Percentiles rank a stretch among this genome's conserved stretches.
phyloP scores from a whole-genome alignment of 2,329 filamentous ascomycete genomes.

The Pseudocercospora fijiensis region DNA sequence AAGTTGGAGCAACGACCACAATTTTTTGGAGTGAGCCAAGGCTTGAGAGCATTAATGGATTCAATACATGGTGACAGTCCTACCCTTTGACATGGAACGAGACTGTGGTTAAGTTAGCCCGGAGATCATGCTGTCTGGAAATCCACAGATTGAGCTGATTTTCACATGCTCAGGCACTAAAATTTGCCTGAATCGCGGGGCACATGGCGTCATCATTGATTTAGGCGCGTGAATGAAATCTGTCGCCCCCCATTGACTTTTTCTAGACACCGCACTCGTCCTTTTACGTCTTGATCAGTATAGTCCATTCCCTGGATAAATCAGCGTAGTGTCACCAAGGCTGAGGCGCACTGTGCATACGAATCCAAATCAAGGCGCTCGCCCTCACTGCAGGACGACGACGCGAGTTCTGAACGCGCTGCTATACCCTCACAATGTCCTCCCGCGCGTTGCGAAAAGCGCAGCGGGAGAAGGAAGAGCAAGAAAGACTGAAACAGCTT shows the following conservation, averaged over 20 bases:
- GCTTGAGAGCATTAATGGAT: no score
- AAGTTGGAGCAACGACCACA: no score
- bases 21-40: no score
- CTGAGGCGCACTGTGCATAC: no score
- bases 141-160: neutral
- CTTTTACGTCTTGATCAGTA: neutral
- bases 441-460: conserved; percentile 65
- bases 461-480: conserved; percentile 61
- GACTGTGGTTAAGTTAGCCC: no score
- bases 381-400: neutral
- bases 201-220: conserved; percentile 13
- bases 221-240: conserved; percentile 1
- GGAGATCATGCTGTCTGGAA: no score
- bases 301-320: neutral
- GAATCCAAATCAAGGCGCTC: no score
- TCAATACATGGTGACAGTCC: no score
- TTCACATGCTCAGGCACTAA: neutral
- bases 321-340: no score
- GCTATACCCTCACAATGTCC: conserved; percentile 53
- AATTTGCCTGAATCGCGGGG: conserved; percentile 12
- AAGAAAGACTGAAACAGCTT: conserved; percentile 49
- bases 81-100: no score
- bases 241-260: neutral
- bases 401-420: neutral
- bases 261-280: neutral